Evolutionary conservation across 345 rosid genomes (phyloP), one percentile per base, ranked within the genome.

Genomic region (Heritiera littoralis): DNA sequence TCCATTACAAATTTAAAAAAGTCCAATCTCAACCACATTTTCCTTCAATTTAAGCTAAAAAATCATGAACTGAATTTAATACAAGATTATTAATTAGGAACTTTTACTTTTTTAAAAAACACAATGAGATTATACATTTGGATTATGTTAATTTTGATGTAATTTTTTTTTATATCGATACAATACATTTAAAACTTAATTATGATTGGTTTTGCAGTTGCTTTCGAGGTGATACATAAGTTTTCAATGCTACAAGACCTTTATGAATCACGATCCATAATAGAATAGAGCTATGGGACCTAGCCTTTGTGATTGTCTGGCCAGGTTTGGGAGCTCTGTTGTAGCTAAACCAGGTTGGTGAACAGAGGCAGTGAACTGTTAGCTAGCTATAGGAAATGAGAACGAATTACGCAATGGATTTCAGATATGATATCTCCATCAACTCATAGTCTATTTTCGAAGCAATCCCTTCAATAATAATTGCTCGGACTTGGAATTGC

Each of bases 241-340:
- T 23, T 23, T 23, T 23, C 28, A 23, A 23, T 23, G 28, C 28
- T 23, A 23, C 28, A 23, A 23, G 28, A 23, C 14, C 6, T 14
- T 51, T 51, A 51, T 51, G 55, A 54, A 56, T 1, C 9, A 28
- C 11, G 40, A 61, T 63, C 17, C 7, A 15, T 10, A 48, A 28
- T 20, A 7, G 3, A 30, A 23, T 28, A 30, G 46, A 76, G 43
- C 10, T n/a, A n/a, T 4, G 17, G 14, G 38, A 59, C n/a, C 46
- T 68, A 66, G 82, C 67, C 41, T 69, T 74, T 74, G 66, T 4
- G 70, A 68, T 43, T 40, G 54, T 56, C 35, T 58, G 75, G 79
- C 35, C 35, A 3, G 43, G 38, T 32, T 12, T 52, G 4, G 38
- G 38, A 35, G 38, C 38, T 35, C 38, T 35, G 3, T 35, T 35